A percentile compares a stretch with the other conserved stretches of the same genome.
These are phyloP conservation scores for Penicillium sp. DNA, from an alignment of 2,329 filamentous ascomycete genomes.

Conservation along the genomic window DNA sequence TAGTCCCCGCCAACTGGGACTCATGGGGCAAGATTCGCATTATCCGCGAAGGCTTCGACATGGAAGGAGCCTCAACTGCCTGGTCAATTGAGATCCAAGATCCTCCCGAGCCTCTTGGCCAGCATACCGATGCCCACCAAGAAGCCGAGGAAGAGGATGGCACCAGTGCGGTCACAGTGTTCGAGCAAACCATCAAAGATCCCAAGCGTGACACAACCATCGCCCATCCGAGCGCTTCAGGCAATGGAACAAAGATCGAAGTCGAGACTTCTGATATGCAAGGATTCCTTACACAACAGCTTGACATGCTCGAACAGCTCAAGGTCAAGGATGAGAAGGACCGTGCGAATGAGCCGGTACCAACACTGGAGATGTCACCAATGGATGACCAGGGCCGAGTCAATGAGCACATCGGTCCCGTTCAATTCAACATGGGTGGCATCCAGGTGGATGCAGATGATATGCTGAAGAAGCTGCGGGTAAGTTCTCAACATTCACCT, in stretches of 20 bases:
- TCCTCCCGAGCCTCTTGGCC: conserved; percentile 32
- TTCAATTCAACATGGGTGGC: conserved; percentile 97
- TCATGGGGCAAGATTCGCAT: conserved; percentile 97
- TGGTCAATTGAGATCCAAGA: conserved; percentile 84
- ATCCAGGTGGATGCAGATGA: conserved; percentile 96
- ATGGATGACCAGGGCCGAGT: conserved; percentile 46
- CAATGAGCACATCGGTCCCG: conserved; percentile 85
- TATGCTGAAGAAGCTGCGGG: conserved; percentile 84
- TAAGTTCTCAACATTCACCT: conserved; percentile 41
- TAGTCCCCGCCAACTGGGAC: conserved; percentile 96
- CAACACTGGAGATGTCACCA: conserved; percentile 38
- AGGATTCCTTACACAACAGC: conserved; percentile 72
- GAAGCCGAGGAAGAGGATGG: conserved; percentile 32
- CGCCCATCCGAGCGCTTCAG: conserved; percentile 50
- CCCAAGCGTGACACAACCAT: conserved; percentile 65
- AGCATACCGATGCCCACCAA: conserved; percentile 26
- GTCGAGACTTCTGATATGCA: conserved; percentile 74
- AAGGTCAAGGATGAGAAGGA: conserved; percentile 57
- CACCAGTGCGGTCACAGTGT: conserved; percentile 68
- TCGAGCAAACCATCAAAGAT: conserved; percentile 78
- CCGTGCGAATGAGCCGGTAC: conserved; percentile 33
- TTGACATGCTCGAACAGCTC: conserved; percentile 70
- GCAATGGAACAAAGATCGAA: conserved; percentile 51
- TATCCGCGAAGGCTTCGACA: conserved; percentile 85
- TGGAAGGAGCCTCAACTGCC: conserved; percentile 78